Conservation (phyloP, 495 filamentous ascomycete species). For the Lasiosphaeria hispida region DNA sequence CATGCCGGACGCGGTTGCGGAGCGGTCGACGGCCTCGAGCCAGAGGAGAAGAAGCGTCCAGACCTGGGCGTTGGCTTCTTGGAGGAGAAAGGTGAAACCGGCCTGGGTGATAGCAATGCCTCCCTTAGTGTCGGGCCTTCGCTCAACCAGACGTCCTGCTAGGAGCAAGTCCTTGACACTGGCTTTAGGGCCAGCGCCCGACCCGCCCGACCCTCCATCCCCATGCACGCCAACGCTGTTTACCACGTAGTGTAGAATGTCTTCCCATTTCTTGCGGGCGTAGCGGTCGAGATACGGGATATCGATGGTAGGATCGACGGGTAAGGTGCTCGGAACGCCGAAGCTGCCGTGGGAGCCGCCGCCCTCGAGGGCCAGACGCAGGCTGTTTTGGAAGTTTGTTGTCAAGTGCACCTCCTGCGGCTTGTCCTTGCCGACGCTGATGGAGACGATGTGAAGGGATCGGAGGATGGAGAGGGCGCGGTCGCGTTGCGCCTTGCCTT, state of each 20-base stretch:
- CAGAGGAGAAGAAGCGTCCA: slow-evolving; percentile 94
- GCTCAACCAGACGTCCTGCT: slow-evolving; percentile 74
- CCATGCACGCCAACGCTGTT: slow-evolving; percentile 42
- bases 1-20: slow-evolving; percentile 52
- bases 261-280: slow-evolving; percentile 88
- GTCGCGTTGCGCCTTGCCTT: slow-evolving; percentile 73
- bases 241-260: slow-evolving; percentile 93
- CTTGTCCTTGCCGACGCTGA: slow-evolving; percentile 55
- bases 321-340: slow-evolving; percentile 71
- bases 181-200: slow-evolving; percentile 56
- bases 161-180: slow-evolving; percentile 81
- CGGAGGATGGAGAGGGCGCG: slow-evolving; percentile 77
- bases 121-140: slow-evolving; percentile 51
- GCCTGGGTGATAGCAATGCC: slow-evolving; percentile 74
- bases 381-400: slow-evolving; percentile 69
- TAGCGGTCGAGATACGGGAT: slow-evolving; percentile 77
- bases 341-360: slow-evolving; percentile 83
- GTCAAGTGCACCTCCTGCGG: slow-evolving; percentile 68
- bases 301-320: slow-evolving; percentile 56
- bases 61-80: slow-evolving; percentile 93
- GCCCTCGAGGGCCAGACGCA: slow-evolving; percentile 82
- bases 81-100: slow-evolving; percentile 90
- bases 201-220: slow-evolving; percentile 31
- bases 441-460: slow-evolving; percentile 75
- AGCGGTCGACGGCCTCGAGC: slow-evolving; percentile 74